phyloP scores from a whole-genome alignment of 768 basidiomycete genomes.

The Pleurotus tuber-regium region DNA sequence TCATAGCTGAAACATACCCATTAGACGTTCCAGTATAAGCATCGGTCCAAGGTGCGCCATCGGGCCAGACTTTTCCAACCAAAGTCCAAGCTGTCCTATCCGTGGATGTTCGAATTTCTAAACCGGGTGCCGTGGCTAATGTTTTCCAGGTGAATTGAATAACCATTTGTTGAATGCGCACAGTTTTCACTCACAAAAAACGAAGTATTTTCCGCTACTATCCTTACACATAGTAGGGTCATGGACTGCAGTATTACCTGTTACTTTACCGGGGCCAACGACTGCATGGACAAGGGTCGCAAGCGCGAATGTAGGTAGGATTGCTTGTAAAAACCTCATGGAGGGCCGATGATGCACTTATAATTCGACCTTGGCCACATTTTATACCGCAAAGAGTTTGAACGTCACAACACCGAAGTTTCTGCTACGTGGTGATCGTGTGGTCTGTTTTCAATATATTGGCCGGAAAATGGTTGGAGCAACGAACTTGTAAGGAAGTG shows the following conservation, averaged over 20 bases:
- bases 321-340: background rate
- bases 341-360: no score
- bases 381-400: background rate
- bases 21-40: constrained; percentile 45
- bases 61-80: constrained; percentile 45
- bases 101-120: constrained; percentile 48
- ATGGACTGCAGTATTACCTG: constrained; percentile 41
- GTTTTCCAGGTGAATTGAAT: background rate
- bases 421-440: background rate
- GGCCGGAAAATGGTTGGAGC: background rate
- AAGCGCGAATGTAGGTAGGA: background rate
- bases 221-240: constrained; percentile 53
- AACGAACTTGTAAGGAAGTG: background rate
- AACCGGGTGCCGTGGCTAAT: constrained; percentile 41
- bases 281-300: background rate
- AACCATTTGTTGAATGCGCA: background rate
- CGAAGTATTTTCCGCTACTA: constrained; percentile 40
- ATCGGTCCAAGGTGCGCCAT: constrained; percentile 50
- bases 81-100: constrained; percentile 47
- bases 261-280: constrained; percentile 32
- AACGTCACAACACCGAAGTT: background rate
- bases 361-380: no score
- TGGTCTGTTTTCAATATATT: background rate
- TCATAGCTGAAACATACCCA: constrained; percentile 26
- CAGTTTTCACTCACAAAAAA: constrained; percentile 37